These are phyloP conservation scores for Sonneratia caseolaris DNA, from an alignment of 345 rosid genomes.

Conservation along the genomic window DNA sequence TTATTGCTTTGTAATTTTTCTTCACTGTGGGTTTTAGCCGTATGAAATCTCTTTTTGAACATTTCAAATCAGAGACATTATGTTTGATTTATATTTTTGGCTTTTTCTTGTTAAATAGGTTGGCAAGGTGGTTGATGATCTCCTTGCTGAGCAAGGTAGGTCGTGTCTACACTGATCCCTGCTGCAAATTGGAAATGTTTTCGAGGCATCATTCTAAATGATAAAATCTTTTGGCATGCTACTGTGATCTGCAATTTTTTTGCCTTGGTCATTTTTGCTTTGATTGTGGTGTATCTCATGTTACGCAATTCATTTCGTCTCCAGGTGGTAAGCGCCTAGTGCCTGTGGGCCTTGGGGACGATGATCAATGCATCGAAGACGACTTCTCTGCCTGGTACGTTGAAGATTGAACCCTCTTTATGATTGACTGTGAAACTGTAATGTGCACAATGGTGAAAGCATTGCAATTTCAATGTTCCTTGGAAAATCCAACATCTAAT, in stretches of 20 bases:
- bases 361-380: constrained; percentile 91
- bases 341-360: constrained; percentile 81
- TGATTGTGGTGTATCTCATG: not conserved
- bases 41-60: not conserved
- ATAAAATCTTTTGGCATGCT: no score
- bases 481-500: not conserved
- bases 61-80: not conserved
- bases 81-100: not conserved
- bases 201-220: no score
- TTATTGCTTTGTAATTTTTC: not conserved
- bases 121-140: constrained; percentile 73
- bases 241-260: not conserved
- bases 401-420: constrained; percentile 1
- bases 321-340: constrained; percentile 78
- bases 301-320: constrained; percentile 10
- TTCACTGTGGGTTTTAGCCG: not conserved
- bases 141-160: constrained; percentile 69
- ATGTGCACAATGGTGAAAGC: not conserved
- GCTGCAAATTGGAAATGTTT: not conserved
- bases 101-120: constrained; percentile 34
- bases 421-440: no score
- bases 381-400: constrained; percentile 44
- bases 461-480: not conserved
- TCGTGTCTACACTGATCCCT: not conserved
- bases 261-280: not conserved